These are phyloP conservation scores for Plasmodium gonderi DNA, from an alignment of 169 alveolate genomes.

Conservation along the genomic window DNA sequence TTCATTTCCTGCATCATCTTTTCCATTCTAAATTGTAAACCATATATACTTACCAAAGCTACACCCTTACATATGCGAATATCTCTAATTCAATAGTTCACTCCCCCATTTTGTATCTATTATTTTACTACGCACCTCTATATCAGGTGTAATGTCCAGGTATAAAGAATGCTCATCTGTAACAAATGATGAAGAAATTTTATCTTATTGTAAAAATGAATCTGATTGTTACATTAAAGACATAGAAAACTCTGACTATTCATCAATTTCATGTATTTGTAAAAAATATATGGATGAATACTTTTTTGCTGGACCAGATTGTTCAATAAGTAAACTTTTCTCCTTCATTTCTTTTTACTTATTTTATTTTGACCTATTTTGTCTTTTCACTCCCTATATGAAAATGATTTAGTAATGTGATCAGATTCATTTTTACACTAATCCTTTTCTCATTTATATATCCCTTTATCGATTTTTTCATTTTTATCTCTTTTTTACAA, in stretches of 20 bases:
- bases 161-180: slow-evolving; percentile 22
- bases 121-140: too few relatives aligned
- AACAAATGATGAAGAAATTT: slow-evolving; percentile 19
- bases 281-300: slow-evolving; percentile 30
- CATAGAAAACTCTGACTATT: neutral
- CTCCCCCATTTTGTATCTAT: neutral
- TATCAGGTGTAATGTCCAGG: slow-evolving; percentile 14
- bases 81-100: neutral
- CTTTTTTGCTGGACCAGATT: slow-evolving; percentile 72
- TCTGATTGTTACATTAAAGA: slow-evolving; percentile 35
- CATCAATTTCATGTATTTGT: slow-evolving; percentile 51
- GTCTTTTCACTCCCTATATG: neutral
- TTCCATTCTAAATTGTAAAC: neutral
- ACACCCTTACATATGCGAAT: neutral
- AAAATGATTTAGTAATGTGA: neutral
- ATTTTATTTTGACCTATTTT: too few relatives aligned
- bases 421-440: neutral
- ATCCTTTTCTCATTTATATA: neutral
- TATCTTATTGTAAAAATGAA: slow-evolving; percentile 57
- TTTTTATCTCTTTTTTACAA: neutral
- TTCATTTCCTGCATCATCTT: neutral
- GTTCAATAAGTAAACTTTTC: slow-evolving; percentile 51
- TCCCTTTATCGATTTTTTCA: neutral
- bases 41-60: neutral
- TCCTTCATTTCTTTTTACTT: neutral